A percentile compares a stretch with the other conserved stretches of the same genome.
Conservation (phyloP, 257 asterid genomes). For the Salvia miltiorrhiza region DNA sequence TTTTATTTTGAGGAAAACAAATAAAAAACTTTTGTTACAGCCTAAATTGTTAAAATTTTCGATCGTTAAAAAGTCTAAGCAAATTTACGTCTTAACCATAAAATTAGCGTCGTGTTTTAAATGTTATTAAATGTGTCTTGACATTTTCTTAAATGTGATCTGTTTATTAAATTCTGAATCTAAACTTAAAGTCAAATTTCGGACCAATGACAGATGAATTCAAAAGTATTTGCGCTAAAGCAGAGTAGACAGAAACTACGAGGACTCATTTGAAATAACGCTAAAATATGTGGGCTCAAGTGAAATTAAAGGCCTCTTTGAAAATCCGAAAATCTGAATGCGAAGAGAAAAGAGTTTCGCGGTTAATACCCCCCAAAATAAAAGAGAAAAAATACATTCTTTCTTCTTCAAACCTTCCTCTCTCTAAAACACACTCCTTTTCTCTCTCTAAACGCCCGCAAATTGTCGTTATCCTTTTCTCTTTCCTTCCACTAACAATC, state of each 20-base stretch:
- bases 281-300: not conserved
- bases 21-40: no score
- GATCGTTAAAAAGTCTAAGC: no score
- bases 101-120: not conserved
- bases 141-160: not conserved
- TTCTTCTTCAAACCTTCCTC: conserved; percentile 21
- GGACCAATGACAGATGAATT: conserved; percentile 4
- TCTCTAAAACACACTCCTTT: conserved; percentile 21
- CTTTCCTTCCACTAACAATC: not conserved
- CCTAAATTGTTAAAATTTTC: no score
- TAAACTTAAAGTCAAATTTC: not conserved
- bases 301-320: conserved; percentile 22
- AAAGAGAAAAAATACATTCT: conserved; percentile 3
- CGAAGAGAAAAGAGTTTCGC: conserved; percentile 35
- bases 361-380: conserved; percentile 32
- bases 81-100: not conserved
- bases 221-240: not conserved
- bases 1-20: no score
- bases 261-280: not conserved
- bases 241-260: not conserved
- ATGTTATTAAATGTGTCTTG: not conserved
- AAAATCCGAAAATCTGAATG: conserved; percentile 21
- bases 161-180: not conserved
- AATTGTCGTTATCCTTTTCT: conserved; percentile 20
- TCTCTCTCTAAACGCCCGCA: conserved; percentile 28